Percentiles rank a stretch among this genome's conserved stretches.
Conservation (phyloP, 495 filamentous ascomycete genomes). For the Aspergillus asperescens region DNA sequence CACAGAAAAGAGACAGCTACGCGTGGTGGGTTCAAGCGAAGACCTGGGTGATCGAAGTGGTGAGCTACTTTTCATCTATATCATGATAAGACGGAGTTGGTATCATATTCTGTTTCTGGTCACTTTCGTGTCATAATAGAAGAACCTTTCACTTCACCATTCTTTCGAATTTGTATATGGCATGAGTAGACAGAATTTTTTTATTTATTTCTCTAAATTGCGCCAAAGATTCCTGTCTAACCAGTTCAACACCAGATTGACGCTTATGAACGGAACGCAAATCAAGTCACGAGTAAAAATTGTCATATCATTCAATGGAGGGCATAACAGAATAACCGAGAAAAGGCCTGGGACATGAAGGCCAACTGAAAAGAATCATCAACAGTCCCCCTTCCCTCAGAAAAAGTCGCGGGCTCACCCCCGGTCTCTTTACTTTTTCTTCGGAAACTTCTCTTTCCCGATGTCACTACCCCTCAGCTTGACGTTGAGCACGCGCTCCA, state of each 20-base stretch:
- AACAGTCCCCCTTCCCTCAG: constrained; percentile 23
- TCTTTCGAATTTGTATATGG: constrained; percentile 12
- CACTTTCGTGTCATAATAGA: constrained; percentile 38
- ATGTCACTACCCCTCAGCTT: constrained; percentile 77
- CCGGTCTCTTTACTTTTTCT: constrained; percentile 52
- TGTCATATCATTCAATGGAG: constrained; percentile 22
- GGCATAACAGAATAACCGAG: constrained; percentile 21
- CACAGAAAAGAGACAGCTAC: constrained; percentile 19
- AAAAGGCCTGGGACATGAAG: constrained; percentile 15
- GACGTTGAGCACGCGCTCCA: constrained; percentile 82
- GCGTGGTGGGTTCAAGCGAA: constrained; percentile 22
- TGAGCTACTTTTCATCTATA: constrained; percentile 42
- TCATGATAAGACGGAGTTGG: constrained; percentile 47
- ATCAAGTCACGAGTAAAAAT: constrained; percentile 12
- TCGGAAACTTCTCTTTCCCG: constrained; percentile 67
- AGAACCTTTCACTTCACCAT: constrained; percentile 27
- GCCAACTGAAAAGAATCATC: constrained; percentile 18
- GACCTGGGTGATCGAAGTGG: constrained; percentile 36
- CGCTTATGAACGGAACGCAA: constrained; percentile 31
- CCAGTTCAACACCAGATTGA: constrained; percentile 32
- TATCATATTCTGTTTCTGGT: constrained; percentile 35
- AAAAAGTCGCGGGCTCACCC: constrained; percentile 31
- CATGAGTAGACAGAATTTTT: neutral
- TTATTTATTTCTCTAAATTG: neutral
- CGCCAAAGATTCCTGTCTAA: neutral